phyloP scores from a whole-genome alignment of 805 yeast species.

The Myxozyma mucilagina region DNA sequence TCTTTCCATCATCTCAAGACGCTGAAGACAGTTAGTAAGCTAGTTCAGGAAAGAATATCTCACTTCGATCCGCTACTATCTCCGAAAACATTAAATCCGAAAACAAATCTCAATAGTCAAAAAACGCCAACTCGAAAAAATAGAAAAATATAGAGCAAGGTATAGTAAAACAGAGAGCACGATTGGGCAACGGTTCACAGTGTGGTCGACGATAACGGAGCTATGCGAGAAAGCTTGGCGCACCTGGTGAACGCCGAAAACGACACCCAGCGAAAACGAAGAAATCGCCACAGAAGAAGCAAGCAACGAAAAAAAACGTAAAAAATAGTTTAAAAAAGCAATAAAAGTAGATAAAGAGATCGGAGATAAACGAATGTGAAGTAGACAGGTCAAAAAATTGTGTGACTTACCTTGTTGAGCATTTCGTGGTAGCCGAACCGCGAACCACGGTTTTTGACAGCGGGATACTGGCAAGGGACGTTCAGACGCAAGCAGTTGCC shows the following conservation, averaged over 20 bases:
- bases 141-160: no score
- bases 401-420: conserved; percentile 31
- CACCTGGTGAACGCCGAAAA: no score
- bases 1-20: conserved; percentile 34
- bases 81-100: background rate
- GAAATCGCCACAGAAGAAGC: no score
- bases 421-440: conserved; percentile 41
- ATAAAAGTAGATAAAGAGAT: background rate
- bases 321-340: no score
- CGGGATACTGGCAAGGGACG: conserved; percentile 41
- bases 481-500: conserved; percentile 40
- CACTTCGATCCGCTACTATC: background rate
- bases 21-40: conserved; percentile 7
- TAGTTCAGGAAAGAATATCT: background rate
- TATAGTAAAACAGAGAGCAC: no score
- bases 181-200: no score
- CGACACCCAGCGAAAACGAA: no score
- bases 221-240: no score
- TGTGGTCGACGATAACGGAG: no score
- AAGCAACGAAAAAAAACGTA: no score
- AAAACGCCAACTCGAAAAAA: no score
- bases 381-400: background rate
- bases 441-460: conserved; percentile 42
- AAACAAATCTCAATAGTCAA: background rate
- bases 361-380: background rate